phyloP scores from a whole-genome alignment of 2,329 filamentous ascomycete species.

The Colletotrichum magnum region DNA sequence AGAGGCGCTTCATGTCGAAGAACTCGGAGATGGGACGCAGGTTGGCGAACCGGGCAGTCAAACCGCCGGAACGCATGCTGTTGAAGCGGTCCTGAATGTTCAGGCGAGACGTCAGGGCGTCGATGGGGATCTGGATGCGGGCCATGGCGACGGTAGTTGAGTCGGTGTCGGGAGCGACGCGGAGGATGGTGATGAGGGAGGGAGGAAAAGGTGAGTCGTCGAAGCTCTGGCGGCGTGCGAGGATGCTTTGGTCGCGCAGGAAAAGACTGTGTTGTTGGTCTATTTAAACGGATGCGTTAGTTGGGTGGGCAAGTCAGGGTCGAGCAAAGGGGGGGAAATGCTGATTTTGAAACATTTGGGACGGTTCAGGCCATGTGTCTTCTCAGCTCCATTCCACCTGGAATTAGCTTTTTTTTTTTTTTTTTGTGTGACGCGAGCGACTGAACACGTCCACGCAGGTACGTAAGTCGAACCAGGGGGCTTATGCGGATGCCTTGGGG shows the following conservation, averaged over 20 bases:
- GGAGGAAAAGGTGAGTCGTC: background rate
- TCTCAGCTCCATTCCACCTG: slow-evolving; percentile 39
- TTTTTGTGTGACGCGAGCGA: slow-evolving; percentile 12
- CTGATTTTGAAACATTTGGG: slow-evolving; percentile 36
- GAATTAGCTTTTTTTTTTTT: slow-evolving; percentile 33
- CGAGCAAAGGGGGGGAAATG: background rate
- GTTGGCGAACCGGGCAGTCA: slow-evolving; percentile 90
- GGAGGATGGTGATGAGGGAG: background rate
- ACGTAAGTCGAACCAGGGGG: slow-evolving; percentile 11
- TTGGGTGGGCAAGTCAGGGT: slow-evolving; percentile 6
- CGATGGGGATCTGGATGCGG: slow-evolving; percentile 92
- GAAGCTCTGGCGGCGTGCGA: background rate
- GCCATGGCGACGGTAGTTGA: slow-evolving; percentile 70
- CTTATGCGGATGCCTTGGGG: background rate
- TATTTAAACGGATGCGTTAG: slow-evolving; percentile 30
- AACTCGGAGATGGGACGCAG: slow-evolving; percentile 93
- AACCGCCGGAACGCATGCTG: slow-evolving; percentile 82
- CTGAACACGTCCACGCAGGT: slow-evolving; percentile 7
- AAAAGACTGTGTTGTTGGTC: slow-evolving; percentile 21
- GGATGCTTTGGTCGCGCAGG: slow-evolving; percentile 2
- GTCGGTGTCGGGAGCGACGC: background rate
- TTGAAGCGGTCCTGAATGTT: slow-evolving; percentile 89
- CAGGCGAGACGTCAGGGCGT: slow-evolving; percentile 90
- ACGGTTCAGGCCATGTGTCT: slow-evolving; percentile 39
- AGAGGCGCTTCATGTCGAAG: slow-evolving; percentile 94